Conservation (phyloP, 176 grass and related monocot genomes). For the Juncus effusus region DNA sequence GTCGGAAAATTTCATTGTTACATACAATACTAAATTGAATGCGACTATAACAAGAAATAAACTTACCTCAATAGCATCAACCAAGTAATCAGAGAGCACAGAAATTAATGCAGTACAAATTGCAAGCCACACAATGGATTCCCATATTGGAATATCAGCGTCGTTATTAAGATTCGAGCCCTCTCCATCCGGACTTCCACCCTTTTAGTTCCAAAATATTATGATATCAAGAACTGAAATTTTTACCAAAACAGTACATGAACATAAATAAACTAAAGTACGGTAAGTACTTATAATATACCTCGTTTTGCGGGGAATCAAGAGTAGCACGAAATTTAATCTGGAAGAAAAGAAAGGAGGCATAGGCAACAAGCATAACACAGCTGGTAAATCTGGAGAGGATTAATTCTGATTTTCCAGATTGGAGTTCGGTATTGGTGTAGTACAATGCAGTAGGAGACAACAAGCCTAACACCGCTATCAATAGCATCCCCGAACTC, state of each 20-base stretch:
- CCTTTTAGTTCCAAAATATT: constrained; percentile 26
- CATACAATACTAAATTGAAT: background rate
- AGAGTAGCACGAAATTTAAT: constrained; percentile 22
- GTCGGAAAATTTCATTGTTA: background rate
- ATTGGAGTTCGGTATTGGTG: constrained; percentile 56
- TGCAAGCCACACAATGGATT: constrained; percentile 66
- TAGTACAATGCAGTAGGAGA: constrained; percentile 67
- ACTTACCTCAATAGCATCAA: constrained; percentile 54
- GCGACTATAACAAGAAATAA: background rate
- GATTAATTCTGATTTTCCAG: constrained; percentile 55
- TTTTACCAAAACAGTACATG: background rate
- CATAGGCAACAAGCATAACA: constrained; percentile 75
- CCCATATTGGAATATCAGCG: constrained; percentile 55
- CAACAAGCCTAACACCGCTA: constrained; percentile 62
- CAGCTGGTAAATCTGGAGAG: constrained; percentile 80
- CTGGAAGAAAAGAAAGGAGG: constrained; percentile 62
- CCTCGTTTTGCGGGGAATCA: constrained; percentile 35
- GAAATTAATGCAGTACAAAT: constrained; percentile 67
- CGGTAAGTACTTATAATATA: constrained; percentile 13
- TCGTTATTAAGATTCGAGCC: constrained; percentile 5
- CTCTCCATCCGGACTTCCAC: constrained; percentile 30
- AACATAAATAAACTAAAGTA: background rate
- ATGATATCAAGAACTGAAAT: background rate
- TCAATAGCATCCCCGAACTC: constrained; percentile 77
- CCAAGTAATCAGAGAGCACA: constrained; percentile 59